Conservation (phyloP, 192 early-diverging fungal species). For the Coemansia sp. region DNA sequence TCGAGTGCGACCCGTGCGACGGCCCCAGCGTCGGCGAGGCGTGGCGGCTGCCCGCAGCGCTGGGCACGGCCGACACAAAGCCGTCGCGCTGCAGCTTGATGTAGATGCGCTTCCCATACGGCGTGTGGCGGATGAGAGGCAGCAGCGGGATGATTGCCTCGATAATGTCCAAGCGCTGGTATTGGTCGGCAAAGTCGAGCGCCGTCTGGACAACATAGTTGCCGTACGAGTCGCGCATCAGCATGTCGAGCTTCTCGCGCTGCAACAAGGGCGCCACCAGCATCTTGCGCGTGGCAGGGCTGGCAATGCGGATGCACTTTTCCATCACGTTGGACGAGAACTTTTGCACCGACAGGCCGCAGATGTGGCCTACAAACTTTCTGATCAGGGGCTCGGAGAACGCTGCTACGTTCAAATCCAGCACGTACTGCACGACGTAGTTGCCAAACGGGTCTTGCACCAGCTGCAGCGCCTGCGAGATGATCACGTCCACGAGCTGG, state of each 20-base stretch:
- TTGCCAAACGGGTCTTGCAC: constrained; percentile 93
- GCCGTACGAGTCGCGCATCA: constrained; percentile 85
- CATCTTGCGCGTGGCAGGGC: constrained; percentile 65
- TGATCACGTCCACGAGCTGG: constrained; percentile 80
- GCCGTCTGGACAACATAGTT: constrained; percentile 94
- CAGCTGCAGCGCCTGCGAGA: constrained; percentile 69
- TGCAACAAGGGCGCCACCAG: constrained; percentile 80
- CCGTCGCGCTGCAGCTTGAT: constrained; percentile 71
- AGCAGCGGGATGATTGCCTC: constrained; percentile 82
- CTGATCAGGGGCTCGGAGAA: constrained; percentile 74
- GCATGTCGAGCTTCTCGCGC: constrained; percentile 73
- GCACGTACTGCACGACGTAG: constrained; percentile 92
- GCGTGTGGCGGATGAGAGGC: constrained; percentile 82
- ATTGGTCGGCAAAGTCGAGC: constrained; percentile 76
- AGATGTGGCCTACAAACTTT: constrained; percentile 77
- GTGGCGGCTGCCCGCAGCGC: constrained; percentile 50
- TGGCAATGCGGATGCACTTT: constrained; percentile 87
- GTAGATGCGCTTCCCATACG: constrained; percentile 88
- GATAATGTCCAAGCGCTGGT: constrained; percentile 72
- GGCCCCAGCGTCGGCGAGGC: constrained; percentile 53
- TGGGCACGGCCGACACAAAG: constrained; percentile 50
- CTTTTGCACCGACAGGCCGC: constrained; percentile 83
- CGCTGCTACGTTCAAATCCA: constrained; percentile 71
- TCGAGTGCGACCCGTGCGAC: constrained; percentile 30
- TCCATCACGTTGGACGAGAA: constrained; percentile 94